Conservation (phyloP, 2,329 filamentous ascomycete species). For the Aureobasidium musti region DNA sequence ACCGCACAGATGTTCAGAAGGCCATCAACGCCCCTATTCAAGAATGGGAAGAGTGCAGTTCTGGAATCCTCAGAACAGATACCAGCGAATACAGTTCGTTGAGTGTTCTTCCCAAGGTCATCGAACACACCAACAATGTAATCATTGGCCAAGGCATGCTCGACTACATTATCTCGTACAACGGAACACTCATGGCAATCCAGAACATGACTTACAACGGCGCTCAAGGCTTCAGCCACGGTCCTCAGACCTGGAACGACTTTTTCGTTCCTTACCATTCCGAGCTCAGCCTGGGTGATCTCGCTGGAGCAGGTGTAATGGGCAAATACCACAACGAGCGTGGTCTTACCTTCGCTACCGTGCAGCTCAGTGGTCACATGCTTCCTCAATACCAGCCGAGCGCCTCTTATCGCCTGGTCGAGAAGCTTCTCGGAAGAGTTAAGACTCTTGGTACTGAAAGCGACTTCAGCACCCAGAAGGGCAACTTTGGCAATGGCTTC, state of each 20-base stretch:
- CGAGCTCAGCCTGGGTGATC: constrained; percentile 49
- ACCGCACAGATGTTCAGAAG: constrained; percentile 67
- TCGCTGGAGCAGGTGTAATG: constrained; percentile 65
- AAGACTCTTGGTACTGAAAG: constrained; percentile 52
- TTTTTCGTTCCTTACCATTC: constrained; percentile 69
- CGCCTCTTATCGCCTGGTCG: constrained; percentile 72
- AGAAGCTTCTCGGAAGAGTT: constrained; percentile 73
- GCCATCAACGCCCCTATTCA: constrained; percentile 65
- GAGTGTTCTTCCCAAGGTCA: constrained; percentile 66
- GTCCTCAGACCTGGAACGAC: constrained; percentile 56
- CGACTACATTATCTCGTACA: constrained; percentile 67
- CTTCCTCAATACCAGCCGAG: constrained; percentile 67
- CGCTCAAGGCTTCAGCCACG: constrained; percentile 65
- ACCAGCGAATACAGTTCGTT: constrained; percentile 55
- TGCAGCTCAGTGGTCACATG: constrained; percentile 68
- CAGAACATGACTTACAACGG: constrained; percentile 84
- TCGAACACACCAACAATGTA: constrained; percentile 71
- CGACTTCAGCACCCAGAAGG: constrained; percentile 42
- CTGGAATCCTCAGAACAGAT: constrained; percentile 54
- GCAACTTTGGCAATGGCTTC: constrained; percentile 37
- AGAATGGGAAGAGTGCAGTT: constrained; percentile 60
- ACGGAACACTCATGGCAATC: constrained; percentile 70
- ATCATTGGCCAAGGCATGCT: constrained; percentile 71
- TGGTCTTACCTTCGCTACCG: constrained; percentile 69
- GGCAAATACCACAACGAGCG: constrained; percentile 73